phyloP scores from a whole-genome alignment of 2,329 filamentous ascomycete genomes.

The Pseudogymnoascus sp. region DNA sequence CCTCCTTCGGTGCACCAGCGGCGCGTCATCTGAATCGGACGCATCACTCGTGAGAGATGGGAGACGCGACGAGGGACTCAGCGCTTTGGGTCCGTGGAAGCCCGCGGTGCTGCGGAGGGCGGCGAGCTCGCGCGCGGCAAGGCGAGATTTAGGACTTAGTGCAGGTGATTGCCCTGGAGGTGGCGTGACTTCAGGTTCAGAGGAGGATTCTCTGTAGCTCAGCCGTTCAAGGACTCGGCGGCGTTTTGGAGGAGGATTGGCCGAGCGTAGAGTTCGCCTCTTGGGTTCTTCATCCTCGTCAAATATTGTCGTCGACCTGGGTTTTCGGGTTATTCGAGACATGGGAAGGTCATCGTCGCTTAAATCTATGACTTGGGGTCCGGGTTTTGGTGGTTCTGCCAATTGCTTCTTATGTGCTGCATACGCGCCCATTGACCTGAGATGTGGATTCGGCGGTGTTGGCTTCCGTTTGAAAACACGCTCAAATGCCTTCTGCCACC shows the following conservation, averaged over 20 bases:
- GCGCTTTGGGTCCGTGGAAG: conserved; percentile 16
- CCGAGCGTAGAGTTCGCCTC: conserved; percentile 17
- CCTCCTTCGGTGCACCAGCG: conserved; percentile 12
- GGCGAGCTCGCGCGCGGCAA: conserved; percentile 22
- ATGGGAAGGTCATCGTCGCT: conserved; percentile 1
- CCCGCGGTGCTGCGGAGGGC: conserved; percentile 25
- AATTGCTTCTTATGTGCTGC: not conserved
- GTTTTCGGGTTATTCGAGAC: not conserved
- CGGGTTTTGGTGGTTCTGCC: not conserved
- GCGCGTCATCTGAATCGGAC: conserved; percentile 15
- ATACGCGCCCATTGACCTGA: conserved; percentile 6
- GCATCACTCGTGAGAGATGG: not conserved
- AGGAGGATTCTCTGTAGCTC: not conserved
- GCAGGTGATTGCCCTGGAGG: not conserved
- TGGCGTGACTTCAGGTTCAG: not conserved
- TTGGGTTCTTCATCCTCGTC: not conserved
- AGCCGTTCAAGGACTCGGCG: not conserved
- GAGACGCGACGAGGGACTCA: not conserved
- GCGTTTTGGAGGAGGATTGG: conserved; percentile 15
- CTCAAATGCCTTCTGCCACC: conserved; percentile 67
- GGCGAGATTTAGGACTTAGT: conserved; percentile 9
- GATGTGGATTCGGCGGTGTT: conserved; percentile 25
- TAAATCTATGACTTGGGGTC: not conserved
- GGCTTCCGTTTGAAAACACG: conserved; percentile 54
- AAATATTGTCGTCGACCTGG: not conserved